phyloP scores from a whole-genome alignment of 2,329 filamentous ascomycete genomes.

The Ramularia endophylla region DNA sequence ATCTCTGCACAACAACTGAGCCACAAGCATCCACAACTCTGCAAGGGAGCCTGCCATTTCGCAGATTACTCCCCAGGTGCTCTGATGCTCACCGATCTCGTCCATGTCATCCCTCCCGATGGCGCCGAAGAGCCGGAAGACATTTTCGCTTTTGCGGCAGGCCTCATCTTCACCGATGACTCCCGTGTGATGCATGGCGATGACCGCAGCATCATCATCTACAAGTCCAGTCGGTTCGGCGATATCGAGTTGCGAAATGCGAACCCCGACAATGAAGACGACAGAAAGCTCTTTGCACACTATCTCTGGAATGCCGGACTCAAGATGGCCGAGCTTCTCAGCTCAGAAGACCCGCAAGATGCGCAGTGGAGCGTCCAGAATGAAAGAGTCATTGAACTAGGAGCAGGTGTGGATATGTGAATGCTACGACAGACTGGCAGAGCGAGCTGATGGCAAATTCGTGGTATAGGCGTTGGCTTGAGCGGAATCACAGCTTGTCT shows the following conservation, averaged over 20 bases:
- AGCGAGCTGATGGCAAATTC: constrained; percentile 16
- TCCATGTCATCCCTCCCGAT: constrained; percentile 22
- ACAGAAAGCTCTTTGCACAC: constrained; percentile 61
- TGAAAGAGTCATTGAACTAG: constrained; percentile 56
- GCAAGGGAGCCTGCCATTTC: not conserved
- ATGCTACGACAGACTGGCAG: constrained; percentile 17
- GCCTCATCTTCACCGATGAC: constrained; percentile 63
- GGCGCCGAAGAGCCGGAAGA: constrained; percentile 23
- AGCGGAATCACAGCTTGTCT: constrained; percentile 42
- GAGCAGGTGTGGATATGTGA: constrained; percentile 55
- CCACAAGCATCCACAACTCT: constrained; percentile 1
- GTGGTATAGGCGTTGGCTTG: constrained; percentile 38
- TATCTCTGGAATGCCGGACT: constrained; percentile 65
- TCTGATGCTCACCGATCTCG: constrained; percentile 23
- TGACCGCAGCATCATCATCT: constrained; percentile 52
- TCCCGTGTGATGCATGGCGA: constrained; percentile 62
- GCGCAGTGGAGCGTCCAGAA: constrained; percentile 45
- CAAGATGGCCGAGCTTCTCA: constrained; percentile 41
- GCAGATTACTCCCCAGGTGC: not conserved
- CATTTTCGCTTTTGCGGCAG: constrained; percentile 53
- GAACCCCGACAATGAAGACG: constrained; percentile 46
- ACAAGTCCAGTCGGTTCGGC: constrained; percentile 37
- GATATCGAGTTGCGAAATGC: constrained; percentile 38
- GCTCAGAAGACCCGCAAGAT: constrained; percentile 19
- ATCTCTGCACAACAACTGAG: constrained; percentile 2